Conservation (phyloP, 495 filamentous ascomycete species). For the Xanthoparmelia taractica region DNA sequence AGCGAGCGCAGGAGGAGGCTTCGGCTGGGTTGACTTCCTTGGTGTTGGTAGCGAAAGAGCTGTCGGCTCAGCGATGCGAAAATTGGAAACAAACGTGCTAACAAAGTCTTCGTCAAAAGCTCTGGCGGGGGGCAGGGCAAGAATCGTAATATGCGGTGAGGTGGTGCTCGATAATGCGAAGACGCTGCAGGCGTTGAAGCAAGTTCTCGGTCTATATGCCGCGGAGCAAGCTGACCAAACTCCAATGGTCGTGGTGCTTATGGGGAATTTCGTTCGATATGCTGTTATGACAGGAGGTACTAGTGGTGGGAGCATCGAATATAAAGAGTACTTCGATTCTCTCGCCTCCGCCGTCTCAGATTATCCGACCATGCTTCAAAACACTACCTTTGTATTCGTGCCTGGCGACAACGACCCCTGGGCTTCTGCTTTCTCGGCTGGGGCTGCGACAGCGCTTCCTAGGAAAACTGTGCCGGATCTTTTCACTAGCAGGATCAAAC, state of each 20-base stretch:
- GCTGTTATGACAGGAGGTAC: constrained; percentile 62
- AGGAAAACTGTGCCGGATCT: constrained; percentile 68
- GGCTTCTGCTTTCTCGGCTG: constrained; percentile 76
- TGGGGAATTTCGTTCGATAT: constrained; percentile 75
- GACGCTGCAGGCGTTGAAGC: constrained; percentile 67
- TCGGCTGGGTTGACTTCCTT: constrained; percentile 95
- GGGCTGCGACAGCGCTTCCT: constrained; percentile 69
- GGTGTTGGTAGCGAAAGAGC: constrained; percentile 87
- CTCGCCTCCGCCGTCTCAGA: constrained; percentile 78
- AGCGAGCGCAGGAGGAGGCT: constrained; percentile 61
- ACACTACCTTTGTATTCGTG: constrained; percentile 80
- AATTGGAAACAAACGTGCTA: constrained; percentile 45
- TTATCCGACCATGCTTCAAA: constrained; percentile 71
- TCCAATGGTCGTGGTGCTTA: constrained; percentile 69
- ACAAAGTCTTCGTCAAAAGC: constrained; percentile 27
- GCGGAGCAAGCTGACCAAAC: constrained; percentile 52
- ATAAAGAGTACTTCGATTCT: constrained; percentile 88
- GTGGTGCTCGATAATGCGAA: constrained; percentile 75
- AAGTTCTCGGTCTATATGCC: constrained; percentile 63
- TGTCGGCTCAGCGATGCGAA: constrained; percentile 72
- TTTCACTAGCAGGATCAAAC: constrained; percentile 74
- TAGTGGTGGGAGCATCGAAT: constrained; percentile 72
- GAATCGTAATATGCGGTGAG: constrained; percentile 69
- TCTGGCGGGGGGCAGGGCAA: constrained; percentile 32
- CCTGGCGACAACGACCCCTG: constrained; percentile 96